Base-by-base conservation (phyloP, 164 flowering plant genomes). In the Tinospora cordifolia region DNA sequence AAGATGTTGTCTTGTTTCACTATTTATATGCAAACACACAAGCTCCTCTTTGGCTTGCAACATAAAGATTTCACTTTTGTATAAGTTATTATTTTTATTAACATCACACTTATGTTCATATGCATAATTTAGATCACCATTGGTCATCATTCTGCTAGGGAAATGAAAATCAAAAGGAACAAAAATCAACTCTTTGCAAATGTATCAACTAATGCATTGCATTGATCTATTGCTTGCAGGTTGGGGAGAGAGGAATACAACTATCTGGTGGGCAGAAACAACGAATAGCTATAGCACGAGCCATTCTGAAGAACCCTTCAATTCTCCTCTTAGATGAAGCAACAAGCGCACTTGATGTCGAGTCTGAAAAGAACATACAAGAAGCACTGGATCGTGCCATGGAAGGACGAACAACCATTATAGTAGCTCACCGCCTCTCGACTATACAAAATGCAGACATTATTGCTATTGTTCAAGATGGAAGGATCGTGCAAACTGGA, bases 201-300 rank as follows among this genome's bases (percentile, higher is more conserved):
- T n/a, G n/a, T n/a, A n/a, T n/a, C n/a, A n/a, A n/a, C n/a, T n/a
- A 34, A 60, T 2, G 26, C 27, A 26, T 3, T 7, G 7, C 10
- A 22, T 65, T 40, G 25, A n/a, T 27, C 19, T 8, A 41, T 30
- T 39, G 1, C 49, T 21, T 27, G 62, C 81, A 89, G 97, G 97
- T 94, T n/a, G 97, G 97, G 1, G 96, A 93, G 77, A 86, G 95
- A 78, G 98, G 98, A 17, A 78, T 91, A 60, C 97, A 91, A 67
- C 73, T 93, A 72, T 93, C 98, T 6, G 98, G 98, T 17, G 98
- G 98, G 36, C 97, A 93, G 77, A 93, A 93, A 78, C 98, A 93
- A 72, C 79, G 98, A 65, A 88, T 93, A 40, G 98, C 98, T 17
- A 88, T 93, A 72, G 79, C 98, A 0, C 83, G 98, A 21, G 97